Evolutionary conservation across 306 rosid species (phyloP).

Genomic region (Pterocarpus santalinus): DNA sequence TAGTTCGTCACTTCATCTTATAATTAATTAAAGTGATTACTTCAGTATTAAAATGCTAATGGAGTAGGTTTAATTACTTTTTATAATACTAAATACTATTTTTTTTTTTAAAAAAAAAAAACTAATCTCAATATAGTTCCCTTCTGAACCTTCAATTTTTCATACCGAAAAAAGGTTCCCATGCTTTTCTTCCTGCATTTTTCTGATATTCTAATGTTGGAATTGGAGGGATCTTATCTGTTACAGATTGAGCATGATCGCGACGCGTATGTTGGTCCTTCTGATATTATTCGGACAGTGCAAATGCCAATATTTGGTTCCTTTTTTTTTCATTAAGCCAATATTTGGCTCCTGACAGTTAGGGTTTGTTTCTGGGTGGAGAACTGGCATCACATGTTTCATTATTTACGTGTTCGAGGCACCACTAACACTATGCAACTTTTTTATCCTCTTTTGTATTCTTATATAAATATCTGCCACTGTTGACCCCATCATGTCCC

Average conservation of each 20-base stretch:
- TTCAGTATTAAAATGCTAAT: too few species aligned
- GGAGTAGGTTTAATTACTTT: too few species aligned
- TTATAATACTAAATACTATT: too few species aligned
- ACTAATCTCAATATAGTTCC: background rate
- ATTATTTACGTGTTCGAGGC: constrained; percentile 24
- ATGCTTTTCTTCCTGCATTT: background rate
- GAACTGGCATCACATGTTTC: constrained; percentile 5
- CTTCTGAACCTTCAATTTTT: background rate
- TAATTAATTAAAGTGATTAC: too few species aligned
- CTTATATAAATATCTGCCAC: constrained; percentile 37
- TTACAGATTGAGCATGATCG: constrained; percentile 10
- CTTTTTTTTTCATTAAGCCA: too few species aligned
- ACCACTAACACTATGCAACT: constrained; percentile 8
- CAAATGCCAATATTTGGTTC: constrained; percentile 13
- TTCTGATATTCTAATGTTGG: constrained; percentile 13
- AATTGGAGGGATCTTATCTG: constrained; percentile 39
- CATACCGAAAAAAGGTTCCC: background rate
- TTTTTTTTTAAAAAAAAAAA: too few species aligned
- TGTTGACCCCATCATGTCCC: background rate
- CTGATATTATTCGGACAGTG: background rate
- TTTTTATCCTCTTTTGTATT: background rate
- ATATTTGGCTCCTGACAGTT: constrained; percentile 30
- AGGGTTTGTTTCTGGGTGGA: constrained; percentile 23
- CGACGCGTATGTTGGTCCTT: background rate
- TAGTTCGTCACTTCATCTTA: too few species aligned